Evolutionary conservation across 1,139 yeast genomes (phyloP).

Genomic region (Diutina catenulata): DNA sequence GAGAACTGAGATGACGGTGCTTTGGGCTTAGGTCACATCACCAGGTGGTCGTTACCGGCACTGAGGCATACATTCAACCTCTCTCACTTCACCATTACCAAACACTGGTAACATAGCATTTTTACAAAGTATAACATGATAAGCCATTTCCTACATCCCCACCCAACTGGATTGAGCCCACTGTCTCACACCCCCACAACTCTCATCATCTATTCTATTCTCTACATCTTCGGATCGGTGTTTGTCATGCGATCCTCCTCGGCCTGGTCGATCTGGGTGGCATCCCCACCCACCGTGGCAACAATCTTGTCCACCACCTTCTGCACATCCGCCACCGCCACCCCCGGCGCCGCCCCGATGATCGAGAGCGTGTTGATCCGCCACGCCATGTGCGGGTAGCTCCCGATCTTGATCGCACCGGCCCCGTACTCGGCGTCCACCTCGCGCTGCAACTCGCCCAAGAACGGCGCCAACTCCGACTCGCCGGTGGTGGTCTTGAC

Average conservation of each 20-base stretch:
- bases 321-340: constrained; percentile 20
- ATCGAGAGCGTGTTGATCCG: constrained; percentile 61
- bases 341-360: constrained; percentile 36
- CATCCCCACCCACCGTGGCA: constrained; percentile 8
- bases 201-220: too few species aligned
- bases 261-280: constrained; percentile 10
- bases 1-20: too few species aligned
- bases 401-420: constrained; percentile 53
- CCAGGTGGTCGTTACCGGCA: too few species aligned
- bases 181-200: too few species aligned
- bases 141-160: too few species aligned
- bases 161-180: too few species aligned
- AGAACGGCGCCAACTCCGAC: constrained; percentile 55
- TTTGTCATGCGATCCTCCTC: constrained; percentile 10
- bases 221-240: constrained; percentile 8
- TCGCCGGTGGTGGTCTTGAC: constrained; percentile 55
- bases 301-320: constrained; percentile 36
- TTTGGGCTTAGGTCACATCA: too few species aligned
- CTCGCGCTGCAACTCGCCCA: constrained; percentile 38
- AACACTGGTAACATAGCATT: too few species aligned
- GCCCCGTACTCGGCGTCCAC: constrained; percentile 24
- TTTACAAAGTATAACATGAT: too few species aligned
- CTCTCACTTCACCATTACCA: too few species aligned
- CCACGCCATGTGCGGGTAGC: constrained; percentile 68
- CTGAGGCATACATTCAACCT: too few species aligned